These are phyloP conservation scores for Clitoria ternatea DNA, from an alignment of 306 rosid species.

Conservation along the genomic window DNA sequence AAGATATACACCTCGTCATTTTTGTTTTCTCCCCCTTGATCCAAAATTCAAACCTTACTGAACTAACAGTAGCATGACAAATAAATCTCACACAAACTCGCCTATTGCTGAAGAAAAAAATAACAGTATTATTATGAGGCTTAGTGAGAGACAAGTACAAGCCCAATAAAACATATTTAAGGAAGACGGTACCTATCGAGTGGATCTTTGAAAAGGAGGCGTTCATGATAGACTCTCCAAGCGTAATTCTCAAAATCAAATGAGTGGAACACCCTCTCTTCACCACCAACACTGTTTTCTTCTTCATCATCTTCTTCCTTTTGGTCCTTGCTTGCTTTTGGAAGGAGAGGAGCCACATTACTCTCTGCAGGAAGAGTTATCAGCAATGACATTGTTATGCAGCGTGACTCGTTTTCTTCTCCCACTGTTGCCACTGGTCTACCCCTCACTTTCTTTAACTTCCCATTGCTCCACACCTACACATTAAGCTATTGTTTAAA, in stretches of 20 bases:
- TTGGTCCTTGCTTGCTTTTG: background rate
- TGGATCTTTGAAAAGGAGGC: slow-evolving; percentile 58
- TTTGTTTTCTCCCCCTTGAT: background rate
- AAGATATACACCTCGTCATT: slow-evolving; percentile 11
- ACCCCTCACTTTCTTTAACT: slow-evolving; percentile 79
- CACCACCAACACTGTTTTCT: background rate
- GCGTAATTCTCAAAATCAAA: slow-evolving; percentile 84
- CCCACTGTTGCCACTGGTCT: slow-evolving; percentile 45
- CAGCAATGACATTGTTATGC: slow-evolving; percentile 60
- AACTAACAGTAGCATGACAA: background rate
- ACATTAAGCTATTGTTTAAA: background rate
- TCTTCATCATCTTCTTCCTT: slow-evolving; percentile 17
- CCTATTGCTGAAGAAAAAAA: background rate
- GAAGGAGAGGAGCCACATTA: slow-evolving; percentile 54
- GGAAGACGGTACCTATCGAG: slow-evolving; percentile 56
- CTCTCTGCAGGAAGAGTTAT: slow-evolving; percentile 67
- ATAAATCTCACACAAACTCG: slow-evolving; percentile 1
- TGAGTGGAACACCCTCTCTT: slow-evolving; percentile 43
- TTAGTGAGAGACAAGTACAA: background rate
- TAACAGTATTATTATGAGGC: background rate
- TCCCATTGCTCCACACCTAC: slow-evolving; percentile 93
- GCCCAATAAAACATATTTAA: no score
- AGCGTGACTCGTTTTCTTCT: slow-evolving; percentile 28
- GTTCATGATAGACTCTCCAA: slow-evolving; percentile 73
- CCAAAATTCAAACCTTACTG: slow-evolving; percentile 12